Evolutionary conservation across 108 stramenopile genomes (phyloP).

Genomic region (Hondaea fermentalgiana): DNA sequence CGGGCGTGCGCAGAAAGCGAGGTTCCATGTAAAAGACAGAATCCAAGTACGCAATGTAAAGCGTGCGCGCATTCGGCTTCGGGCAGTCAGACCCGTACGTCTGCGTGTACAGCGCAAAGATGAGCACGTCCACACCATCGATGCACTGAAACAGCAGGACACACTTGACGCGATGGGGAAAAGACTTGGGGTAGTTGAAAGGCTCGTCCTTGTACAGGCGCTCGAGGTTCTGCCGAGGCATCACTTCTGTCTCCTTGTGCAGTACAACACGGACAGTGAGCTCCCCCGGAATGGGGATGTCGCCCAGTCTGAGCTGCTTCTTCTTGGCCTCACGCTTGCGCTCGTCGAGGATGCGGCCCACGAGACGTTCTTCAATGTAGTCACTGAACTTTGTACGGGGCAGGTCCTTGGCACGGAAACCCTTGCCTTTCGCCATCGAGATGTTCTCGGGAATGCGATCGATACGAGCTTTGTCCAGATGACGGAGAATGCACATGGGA

Average conservation of each 20-base stretch:
- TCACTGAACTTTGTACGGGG: neutral
- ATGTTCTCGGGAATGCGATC: neutral
- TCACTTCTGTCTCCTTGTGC: neutral
- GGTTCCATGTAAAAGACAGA: slow-evolving; percentile 87
- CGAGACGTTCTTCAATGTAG: neutral
- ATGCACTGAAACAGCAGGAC: slow-evolving; percentile 79
- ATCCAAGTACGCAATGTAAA: slow-evolving; percentile 82
- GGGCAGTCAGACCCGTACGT: slow-evolving; percentile 78
- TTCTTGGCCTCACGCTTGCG: neutral
- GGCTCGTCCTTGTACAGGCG: neutral
- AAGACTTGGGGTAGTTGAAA: slow-evolving; percentile 72
- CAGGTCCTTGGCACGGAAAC: slow-evolving; percentile 5
- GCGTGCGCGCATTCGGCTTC: slow-evolving; percentile 66
- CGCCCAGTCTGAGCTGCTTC: neutral
- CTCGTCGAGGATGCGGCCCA: neutral
- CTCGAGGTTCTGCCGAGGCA: slow-evolving; percentile 3
- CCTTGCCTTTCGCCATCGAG: neutral
- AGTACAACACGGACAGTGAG: neutral
- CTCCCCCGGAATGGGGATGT: neutral
- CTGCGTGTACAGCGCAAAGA: slow-evolving; percentile 82
- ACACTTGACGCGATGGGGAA: slow-evolving; percentile 78
- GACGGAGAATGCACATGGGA: slow-evolving; percentile 35
- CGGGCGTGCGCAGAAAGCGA: slow-evolving; percentile 72
- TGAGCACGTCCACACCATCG: slow-evolving; percentile 81
- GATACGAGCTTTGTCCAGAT: neutral